Evolutionary conservation across 352 stramenopile species (phyloP), one percentile per base, ranked within the genome.

Genomic region (Lagenidium sp.): DNA sequence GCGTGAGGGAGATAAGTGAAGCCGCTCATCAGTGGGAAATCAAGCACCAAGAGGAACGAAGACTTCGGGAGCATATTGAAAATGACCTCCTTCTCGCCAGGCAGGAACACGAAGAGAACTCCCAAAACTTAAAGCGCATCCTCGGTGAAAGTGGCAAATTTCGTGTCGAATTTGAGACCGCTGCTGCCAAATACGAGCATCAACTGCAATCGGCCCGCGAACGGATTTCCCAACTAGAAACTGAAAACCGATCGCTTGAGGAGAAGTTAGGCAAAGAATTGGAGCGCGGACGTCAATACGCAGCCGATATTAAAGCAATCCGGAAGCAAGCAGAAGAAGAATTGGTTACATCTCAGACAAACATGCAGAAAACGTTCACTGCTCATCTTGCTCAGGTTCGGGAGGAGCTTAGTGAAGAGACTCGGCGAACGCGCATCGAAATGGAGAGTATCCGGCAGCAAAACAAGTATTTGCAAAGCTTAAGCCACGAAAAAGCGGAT

Each of bases 401-500:
- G 15, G 54, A 63, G 26, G 54, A 63, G 28, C 21, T 55, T 1
- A 35, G 48, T 4, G 48, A 54, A 31, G 55, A 63, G 43, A 39
- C 44, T 4, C 18, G 16, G n/a, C 44, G 49, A 34, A 30, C 55
- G 2, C 39, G 34, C 15, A 29, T 18, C 4, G 48, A 58, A 5
- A 55, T 58, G 19, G 48, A 55, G 16, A 59, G 82, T 25, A 44
- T 89, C 4, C 47, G 59, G 15, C 42, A 57, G 7, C 63, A 72
- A 25, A 50, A 78, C 12, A 53, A 79, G n/a, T 68, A 52, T 10
- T 30, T 84, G 8, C 67, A 77, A 37, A 61, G 72, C 15, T 52
- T 71, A 2, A 82, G 55, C 26, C 51, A 60, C 32, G 65, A 68
- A 36, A 76, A 85, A 47, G 77, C 56, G 42, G 60, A 58, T 2